Evolutionary conservation across 2,329 filamentous ascomycete genomes (phyloP), one percentile per base, ranked within the genome.

Genomic region (Hypoxylon sp.): DNA sequence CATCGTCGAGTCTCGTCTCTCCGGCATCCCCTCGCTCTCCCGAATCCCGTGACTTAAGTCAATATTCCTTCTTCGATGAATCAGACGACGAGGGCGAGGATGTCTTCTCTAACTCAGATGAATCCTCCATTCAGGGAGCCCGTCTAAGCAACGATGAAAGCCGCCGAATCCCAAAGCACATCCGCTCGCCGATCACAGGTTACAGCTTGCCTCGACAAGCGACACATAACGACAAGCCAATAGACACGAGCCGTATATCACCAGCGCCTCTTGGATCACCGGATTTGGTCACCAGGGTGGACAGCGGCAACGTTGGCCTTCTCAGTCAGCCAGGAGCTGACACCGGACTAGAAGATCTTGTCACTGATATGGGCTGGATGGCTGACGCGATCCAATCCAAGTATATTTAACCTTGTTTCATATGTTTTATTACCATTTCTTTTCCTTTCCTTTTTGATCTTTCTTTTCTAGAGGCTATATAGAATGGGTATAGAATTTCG

Each of bases 361-460:
- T 78, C 6, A 75, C 61, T 52, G 84, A 86, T 71, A 75, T 86
- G 63, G 78, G 81, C 56, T 86, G 84, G 83, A 82, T 86, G 72
- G 81, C 80, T 10, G 79, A 81, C 30, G 75, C 79, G 22, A 84
- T 86, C 64, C 76, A 77, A 52, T 75, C 70, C 26, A 78, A 76
- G 66, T 67, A 71, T 46, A 53, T 69, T n/a, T 70, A 59, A 62
- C 56, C 20, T 30, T 15, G n/a, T 19, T 13, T 37, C 13, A 57
- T 57, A 59, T 34, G 30, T 46, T 4, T 58, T n/a, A n/a, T n/a
- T n/a, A n/a, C 22, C 28, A 47, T 20, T 46, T 11, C 41, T 28
- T n/a, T 28, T 34, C 39, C 32, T 15, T 34, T 55, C 43, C 32
- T 15, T 30, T 46, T 53, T 28, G 43, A 7, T 52, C 20, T 51